Evolutionary conservation across 257 asterid genomes (phyloP), one percentile per base, ranked within the genome.

Genomic region (Przewalskia tangutica): DNA sequence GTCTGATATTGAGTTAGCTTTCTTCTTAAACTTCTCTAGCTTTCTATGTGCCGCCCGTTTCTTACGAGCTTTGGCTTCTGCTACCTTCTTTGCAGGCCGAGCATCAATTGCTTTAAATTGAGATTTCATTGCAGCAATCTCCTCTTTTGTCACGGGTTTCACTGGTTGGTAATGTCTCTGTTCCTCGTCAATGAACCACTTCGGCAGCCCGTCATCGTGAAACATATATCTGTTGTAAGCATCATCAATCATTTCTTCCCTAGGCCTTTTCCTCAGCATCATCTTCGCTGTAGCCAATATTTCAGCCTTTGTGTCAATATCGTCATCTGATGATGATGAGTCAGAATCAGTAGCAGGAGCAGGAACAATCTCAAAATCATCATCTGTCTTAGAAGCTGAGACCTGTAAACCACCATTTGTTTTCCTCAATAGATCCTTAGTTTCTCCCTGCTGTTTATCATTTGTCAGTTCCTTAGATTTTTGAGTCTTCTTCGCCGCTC

Each of bases 21-120:
- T 96, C 85, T 92, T 94, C 81, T 97, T 84, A 8, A 90, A 88
- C 87, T 96, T 96, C 71, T 94, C 99, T 9, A 92, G 91, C 79
- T 85, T 88, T 78, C 91, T 93, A 6, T 62, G 83, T 2, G 93
- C 89, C 5, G 79, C 97, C 59, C 97, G 88, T 85, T 93, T 96
- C 91, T 94, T 93, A 4, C 98, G 92, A 77, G 97, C 97, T 81
- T 91, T 94, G 55, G 99, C 99, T 84, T 96, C 85, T 0, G 98
- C 99, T 11, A 94, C 98, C 87, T 96, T 96, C 93, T 96, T 94
- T 16, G 97, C 97, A 8, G 99, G 97, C 59, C 99, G 93, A 77
- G 98, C 94, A 84, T 96, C 89, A 14, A 96, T 96, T 82, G 89
- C 98, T 84, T 87, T 93, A 56, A 96, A 94, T 20, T 94, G 98